Evolutionary conservation across 768 basidiomycete species (phyloP).

Genomic region (Suillus occidentalis): DNA sequence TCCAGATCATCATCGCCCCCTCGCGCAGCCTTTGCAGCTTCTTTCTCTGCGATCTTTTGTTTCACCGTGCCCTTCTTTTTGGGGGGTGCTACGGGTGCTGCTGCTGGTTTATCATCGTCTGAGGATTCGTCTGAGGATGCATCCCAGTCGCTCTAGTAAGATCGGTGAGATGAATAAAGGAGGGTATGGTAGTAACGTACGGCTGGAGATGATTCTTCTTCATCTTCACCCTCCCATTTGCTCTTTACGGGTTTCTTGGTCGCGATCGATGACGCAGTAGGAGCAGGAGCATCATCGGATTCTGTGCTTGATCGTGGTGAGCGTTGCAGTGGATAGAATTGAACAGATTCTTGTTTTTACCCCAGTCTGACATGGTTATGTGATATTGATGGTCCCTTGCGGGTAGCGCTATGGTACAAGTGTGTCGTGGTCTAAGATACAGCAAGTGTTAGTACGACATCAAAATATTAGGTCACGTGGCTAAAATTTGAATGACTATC

Average conservation of each 20-base stretch:
- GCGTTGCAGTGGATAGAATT: constrained; percentile 10
- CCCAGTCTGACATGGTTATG: constrained; percentile 47
- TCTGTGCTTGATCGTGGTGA: constrained; percentile 34
- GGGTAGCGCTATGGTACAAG: constrained; percentile 4
- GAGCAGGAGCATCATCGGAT: constrained; percentile 36
- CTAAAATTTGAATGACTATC: neutral
- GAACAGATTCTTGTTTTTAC: constrained; percentile 27
- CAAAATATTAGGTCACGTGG: constrained; percentile 1
- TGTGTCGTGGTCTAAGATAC: constrained; percentile 1
- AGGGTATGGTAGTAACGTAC: constrained; percentile 42
- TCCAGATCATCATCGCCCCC: constrained; percentile 43
- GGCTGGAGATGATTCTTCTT: constrained; percentile 75
- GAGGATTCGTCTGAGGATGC: constrained; percentile 67
- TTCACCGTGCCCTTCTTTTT: constrained; percentile 95
- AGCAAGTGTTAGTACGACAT: neutral
- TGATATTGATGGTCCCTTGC: constrained; percentile 6
- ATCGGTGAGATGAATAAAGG: neutral
- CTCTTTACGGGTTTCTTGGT: constrained; percentile 39
- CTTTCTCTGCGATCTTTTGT: constrained; percentile 90
- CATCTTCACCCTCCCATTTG: constrained; percentile 93
- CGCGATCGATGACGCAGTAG: constrained; percentile 22
- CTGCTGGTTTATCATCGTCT: constrained; percentile 41
- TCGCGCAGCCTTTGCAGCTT: constrained; percentile 63
- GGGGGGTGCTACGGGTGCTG: constrained; percentile 59
- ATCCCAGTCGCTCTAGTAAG: constrained; percentile 90